Base-by-base conservation (phyloP, 1,284 basidiomycete genomes). In the Fomitopsis pinicola region DNA sequence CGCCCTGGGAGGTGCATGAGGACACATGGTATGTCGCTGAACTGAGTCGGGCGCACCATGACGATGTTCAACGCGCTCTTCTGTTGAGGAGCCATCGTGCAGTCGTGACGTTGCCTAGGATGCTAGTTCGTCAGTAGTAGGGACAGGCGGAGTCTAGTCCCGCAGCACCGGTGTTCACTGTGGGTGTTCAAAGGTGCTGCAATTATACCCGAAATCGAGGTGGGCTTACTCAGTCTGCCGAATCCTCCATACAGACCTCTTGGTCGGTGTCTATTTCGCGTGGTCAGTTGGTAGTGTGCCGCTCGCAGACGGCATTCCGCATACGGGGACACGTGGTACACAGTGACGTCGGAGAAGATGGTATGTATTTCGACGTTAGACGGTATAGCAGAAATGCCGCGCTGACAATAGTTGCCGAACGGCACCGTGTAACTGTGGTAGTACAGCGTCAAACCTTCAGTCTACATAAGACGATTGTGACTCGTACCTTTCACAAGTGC, bases 61-160 rank as follows among this genome's bases (percentile, higher is more conserved):
- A 80, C 78, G 45, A 80, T 70, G 58, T 78, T 79, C 58, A 79
- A 66, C 10, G 70, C 67, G 56, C 73, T 78, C 63, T 75, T 78
- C 66, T 76, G 77, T 35, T 64, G 53, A 19, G 64, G 55, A 15
- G 52, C 52, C 52, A 54, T 54, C 9, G 19, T 50, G 22, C 28
- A 10, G 28, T 33, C 1, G 2, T 8, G 38, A 33, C 4, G 14
- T 8, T 33, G 30, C 26, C 22, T 14, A 50, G 26, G 19, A 15
- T 26, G 9, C 26, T 22, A 22, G 8, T 22, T 22, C 5, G 19
- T 42, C 22, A 33, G 30, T 45, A 22, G 42, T 6, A 7, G 42
- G 6, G 42, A 45, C n/a, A 42, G 40, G 14, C 14, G 10, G n/a
- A 42, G 12, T n/a, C 40, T 15, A 15, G 40, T 42, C 12, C n/a